Evolutionary conservation across 768 basidiomycete species (phyloP).

Genomic region (Russula abietina): DNA sequence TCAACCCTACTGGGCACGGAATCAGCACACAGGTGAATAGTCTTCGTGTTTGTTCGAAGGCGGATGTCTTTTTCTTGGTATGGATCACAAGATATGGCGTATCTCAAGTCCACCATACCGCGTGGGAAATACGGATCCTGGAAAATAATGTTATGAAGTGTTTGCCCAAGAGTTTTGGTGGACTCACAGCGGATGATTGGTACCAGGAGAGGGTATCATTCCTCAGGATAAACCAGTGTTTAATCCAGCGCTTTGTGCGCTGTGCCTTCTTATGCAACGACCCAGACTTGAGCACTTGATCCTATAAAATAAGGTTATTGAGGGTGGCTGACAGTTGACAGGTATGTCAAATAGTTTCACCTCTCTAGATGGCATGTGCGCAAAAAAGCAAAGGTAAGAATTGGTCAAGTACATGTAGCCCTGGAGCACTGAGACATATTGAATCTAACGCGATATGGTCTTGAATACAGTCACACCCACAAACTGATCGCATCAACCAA

Average conservation of each 20-base stretch:
- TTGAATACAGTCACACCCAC: conserved; percentile 46
- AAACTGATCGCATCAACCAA: conserved; percentile 83
- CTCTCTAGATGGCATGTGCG: conserved; percentile 86
- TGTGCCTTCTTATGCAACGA: conserved; percentile 82
- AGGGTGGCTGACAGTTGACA: not conserved
- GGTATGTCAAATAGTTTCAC: conserved; percentile 36
- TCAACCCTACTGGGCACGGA: conserved; percentile 81
- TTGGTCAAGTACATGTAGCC: conserved; percentile 97
- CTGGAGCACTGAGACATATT: conserved; percentile 65
- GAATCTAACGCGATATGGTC: conserved; percentile 7
- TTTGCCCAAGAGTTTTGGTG: not conserved
- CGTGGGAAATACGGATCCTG: conserved; percentile 98
- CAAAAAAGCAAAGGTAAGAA: conserved; percentile 92
- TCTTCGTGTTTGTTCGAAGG: conserved; percentile 76
- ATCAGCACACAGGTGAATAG: conserved; percentile 64
- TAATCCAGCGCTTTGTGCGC: conserved; percentile 86
- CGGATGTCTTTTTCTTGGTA: conserved; percentile 73
- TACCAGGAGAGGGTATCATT: conserved; percentile 97
- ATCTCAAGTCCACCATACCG: conserved; percentile 92
- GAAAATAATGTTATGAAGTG: conserved; percentile 14
- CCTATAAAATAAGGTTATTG: conserved; percentile 41
- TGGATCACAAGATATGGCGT: conserved; percentile 85
- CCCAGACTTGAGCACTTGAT: conserved; percentile 90
- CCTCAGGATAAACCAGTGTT: conserved; percentile 95
- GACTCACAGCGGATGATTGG: conserved; percentile 77